These are phyloP conservation scores for Physcomitrium patens DNA, from an alignment of 225 moss, liverwort and hornwort species.

Conservation along the genomic window DNA sequence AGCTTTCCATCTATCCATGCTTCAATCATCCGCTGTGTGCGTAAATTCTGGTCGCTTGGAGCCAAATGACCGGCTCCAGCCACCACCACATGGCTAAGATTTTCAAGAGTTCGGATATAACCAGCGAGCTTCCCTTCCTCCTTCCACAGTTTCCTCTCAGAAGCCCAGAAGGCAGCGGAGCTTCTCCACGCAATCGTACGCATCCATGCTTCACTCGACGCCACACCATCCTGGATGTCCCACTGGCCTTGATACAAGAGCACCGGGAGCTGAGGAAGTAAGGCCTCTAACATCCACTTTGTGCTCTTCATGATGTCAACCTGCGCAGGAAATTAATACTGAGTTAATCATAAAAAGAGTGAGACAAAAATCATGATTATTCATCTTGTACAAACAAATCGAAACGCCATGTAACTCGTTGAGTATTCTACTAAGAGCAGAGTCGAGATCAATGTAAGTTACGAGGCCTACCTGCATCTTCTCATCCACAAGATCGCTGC, in stretches of 20 bases:
- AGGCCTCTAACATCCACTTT: conserved; percentile 63
- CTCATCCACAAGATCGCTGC: conserved; percentile 31
- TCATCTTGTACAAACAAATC: background rate
- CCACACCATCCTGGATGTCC: conserved; percentile 59
- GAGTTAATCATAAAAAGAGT: background rate
- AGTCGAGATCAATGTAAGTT: background rate
- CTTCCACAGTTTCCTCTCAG: conserved; percentile 50
- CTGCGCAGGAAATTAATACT: conserved; percentile 23
- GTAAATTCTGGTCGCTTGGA: conserved; percentile 46
- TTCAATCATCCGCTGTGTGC: conserved; percentile 50
- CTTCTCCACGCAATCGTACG: conserved; percentile 38
- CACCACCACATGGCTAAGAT: conserved; percentile 54
- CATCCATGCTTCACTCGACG: conserved; percentile 57
- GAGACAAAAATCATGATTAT: background rate
- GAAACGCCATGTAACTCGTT: no score
- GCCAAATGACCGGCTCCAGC: conserved; percentile 56
- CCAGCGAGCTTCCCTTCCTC: conserved; percentile 51
- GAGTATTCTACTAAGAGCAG: no score
- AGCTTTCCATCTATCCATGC: conserved; percentile 56
- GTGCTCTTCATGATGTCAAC: conserved; percentile 57
- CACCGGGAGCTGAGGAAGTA: conserved; percentile 43
- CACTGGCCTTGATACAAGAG: conserved; percentile 60
- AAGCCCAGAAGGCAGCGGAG: conserved; percentile 35
- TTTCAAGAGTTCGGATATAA: conserved; percentile 44
- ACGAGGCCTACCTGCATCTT: conserved; percentile 42